phyloP scores from a whole-genome alignment of 108 stramenopile genomes.

The Nitzschia palea region DNA sequence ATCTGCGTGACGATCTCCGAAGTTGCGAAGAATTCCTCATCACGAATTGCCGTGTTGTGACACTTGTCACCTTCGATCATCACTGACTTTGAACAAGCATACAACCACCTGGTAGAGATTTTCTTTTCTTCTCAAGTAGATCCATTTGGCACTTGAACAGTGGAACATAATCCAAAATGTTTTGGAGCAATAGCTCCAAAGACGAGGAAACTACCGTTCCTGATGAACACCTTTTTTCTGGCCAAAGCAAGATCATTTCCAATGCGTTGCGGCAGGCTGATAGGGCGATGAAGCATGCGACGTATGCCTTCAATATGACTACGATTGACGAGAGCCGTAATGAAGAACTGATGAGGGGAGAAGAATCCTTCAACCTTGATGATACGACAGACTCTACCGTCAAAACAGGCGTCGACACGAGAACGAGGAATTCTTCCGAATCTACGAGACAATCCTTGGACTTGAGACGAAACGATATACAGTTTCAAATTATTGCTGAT shows the following conservation, averaged over 20 bases:
- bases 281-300: neutral
- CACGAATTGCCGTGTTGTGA: no score
- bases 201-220: neutral
- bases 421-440: neutral
- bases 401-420: neutral
- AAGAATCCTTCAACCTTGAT: neutral
- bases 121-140: no score
- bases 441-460: slow-evolving; percentile 23
- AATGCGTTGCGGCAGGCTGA: slow-evolving; percentile 8
- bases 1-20: no score
- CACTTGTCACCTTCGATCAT: no score
- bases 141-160: no score
- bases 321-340: no score
- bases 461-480: slow-evolving; percentile 65
- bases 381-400: neutral
- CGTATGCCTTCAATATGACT: neutral
- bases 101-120: no score
- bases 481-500: slow-evolving; percentile 72
- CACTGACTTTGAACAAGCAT: no score
- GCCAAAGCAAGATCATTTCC: slow-evolving; percentile 10
- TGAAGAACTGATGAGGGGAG: no score
- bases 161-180: no score
- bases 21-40: no score
- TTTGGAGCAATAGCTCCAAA: neutral
- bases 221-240: slow-evolving; percentile 3